Evolutionary conservation across 441 rosid species (phyloP), one percentile per base, ranked within the genome.

Genomic region (Jatropha multifida): DNA sequence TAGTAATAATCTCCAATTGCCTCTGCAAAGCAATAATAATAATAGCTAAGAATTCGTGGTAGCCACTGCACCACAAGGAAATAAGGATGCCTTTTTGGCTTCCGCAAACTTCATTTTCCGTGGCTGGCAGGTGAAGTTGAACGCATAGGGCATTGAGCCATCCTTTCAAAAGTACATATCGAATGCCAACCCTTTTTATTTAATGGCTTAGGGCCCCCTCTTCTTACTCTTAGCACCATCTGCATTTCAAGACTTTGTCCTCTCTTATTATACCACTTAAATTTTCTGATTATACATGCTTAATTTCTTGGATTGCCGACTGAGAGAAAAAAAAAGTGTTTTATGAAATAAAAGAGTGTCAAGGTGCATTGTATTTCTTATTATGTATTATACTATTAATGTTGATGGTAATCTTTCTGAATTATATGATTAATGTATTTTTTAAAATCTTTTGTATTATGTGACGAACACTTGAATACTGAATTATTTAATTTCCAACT

Each of bases 61-160:
- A 27, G 42, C 17, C 42, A 61, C 13, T 51, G 40, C 20, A 67
- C 56, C 71, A 26, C 71, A 48, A 26, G 41, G 10, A 2, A 13
- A 8, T 12, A 15, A 62, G 42, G 7, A 7, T 18, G 13, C 26
- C 44, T 15, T 15, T 3, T 7, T 15, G 7, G 40, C 2, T 23
- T 38, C 6, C 38, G 26, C 23, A 64, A 9, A 64, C 54, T 69
- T 69, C 63, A 5, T 70, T 70, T n/a, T 56, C 74, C 32, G 40
- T 42, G 27, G 48, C 14, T 41, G 27, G 32, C 49, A 9, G 27
- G 18, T 65, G 15, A 42, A 65, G n/a, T 48, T 48, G 51, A 12
- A 48, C 13, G 4, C 0, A 63, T 26, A 67, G 73, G 37, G 37
- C 62, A 71, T 10, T 41, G 32, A 56, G 38, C 17, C 3, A 20